Evolutionary conservation across 1,139 yeast species (phyloP).

Genomic region (Casaregolazyma suthepensis): DNA sequence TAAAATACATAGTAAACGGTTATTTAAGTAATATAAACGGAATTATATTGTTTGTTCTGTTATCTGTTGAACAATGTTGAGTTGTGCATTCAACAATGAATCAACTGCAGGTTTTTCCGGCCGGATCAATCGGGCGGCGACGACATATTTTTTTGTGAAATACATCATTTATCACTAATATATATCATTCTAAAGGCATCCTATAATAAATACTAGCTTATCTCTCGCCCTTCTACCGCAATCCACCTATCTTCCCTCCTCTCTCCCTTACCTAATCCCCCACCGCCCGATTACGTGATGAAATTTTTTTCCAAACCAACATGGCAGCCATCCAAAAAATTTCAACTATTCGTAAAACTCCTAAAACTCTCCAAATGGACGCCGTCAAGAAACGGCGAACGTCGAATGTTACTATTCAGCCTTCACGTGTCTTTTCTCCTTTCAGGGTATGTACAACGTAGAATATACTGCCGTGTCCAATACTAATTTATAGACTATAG

Average conservation of each 20-base stretch:
- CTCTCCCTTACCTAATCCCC: background rate
- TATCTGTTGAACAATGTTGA: background rate
- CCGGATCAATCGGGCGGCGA: background rate
- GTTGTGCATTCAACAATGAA: background rate
- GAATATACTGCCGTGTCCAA: background rate
- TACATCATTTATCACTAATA: too few relatives aligned
- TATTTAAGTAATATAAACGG: background rate
- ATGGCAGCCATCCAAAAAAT: background rate
- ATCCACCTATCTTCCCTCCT: background rate
- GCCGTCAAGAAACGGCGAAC: slow-evolving; percentile 8
- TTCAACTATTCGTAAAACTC: background rate
- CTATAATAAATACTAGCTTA: too few relatives aligned
- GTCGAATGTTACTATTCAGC: background rate
- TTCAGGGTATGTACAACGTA: slow-evolving; percentile 29
- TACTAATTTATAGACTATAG: slow-evolving; percentile 30
- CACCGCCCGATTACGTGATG: background rate
- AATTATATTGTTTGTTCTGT: background rate
- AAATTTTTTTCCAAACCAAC: background rate
- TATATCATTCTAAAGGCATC: too few relatives aligned
- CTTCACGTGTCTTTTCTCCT: slow-evolving; percentile 13
- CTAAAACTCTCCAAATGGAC: slow-evolving; percentile 1
- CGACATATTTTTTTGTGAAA: too few relatives aligned
- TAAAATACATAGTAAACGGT: background rate
- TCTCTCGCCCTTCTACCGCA: background rate
- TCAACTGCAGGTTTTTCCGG: background rate